phyloP scores from a whole-genome alignment of 257 asterid species.

The Capsicum rhomboideum region DNA sequence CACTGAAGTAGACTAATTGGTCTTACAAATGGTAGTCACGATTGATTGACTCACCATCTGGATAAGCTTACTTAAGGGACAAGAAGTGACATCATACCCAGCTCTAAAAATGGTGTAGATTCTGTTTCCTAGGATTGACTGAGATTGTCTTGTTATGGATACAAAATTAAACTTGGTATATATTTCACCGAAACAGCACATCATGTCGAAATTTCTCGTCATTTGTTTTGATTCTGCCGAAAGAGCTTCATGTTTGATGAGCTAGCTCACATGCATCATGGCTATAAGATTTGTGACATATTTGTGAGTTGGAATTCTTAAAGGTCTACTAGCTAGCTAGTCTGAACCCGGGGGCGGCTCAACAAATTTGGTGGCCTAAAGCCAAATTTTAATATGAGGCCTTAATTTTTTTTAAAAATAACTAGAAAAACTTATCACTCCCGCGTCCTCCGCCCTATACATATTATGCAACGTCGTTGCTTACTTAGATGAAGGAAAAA shows the following conservation, averaged over 20 bases:
- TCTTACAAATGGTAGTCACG: background rate
- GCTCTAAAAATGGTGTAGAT: background rate
- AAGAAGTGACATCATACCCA: constrained; percentile 11
- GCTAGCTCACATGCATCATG: background rate
- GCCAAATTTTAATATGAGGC: too few species aligned
- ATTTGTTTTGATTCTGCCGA: background rate
- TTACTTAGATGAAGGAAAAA: too few species aligned
- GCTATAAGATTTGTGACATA: background rate
- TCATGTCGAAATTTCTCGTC: background rate
- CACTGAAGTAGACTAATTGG: background rate
- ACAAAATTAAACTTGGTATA: background rate
- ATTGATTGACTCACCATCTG: constrained; percentile 10
- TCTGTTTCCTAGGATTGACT: background rate
- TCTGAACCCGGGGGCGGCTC: too few species aligned
- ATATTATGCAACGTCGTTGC: too few species aligned
- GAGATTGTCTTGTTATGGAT: background rate
- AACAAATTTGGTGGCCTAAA: too few species aligned
- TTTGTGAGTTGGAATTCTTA: background rate
- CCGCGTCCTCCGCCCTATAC: too few species aligned
- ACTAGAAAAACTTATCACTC: too few species aligned
- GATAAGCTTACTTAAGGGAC: constrained; percentile 1
- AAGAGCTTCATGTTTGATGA: background rate
- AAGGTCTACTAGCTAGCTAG: background rate
- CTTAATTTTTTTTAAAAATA: too few species aligned
- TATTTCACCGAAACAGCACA: background rate